phyloP scores from a whole-genome alignment of 176 grass and related monocot genomes.

The Avena sativa region DNA sequence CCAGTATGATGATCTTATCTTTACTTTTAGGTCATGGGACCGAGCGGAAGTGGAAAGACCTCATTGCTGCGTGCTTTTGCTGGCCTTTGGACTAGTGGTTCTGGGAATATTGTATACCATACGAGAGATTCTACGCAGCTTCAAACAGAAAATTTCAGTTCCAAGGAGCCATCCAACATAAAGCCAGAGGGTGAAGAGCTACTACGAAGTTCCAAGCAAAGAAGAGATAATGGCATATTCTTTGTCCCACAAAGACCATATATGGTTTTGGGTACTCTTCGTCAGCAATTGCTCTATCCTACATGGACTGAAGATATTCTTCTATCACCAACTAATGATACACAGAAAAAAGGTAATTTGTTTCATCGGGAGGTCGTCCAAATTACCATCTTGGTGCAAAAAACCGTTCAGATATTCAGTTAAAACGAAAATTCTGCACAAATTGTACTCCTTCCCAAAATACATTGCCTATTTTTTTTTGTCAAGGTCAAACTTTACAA shows the following conservation, averaged over 20 bases:
- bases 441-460: neutral
- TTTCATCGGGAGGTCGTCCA: neutral
- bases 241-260: conserved; percentile 97
- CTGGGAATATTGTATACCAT: conserved; percentile 76
- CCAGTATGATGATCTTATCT: conserved; percentile 20
- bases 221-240: conserved; percentile 79
- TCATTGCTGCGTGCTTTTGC: conserved; percentile 93
- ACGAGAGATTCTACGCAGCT: conserved; percentile 51
- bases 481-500: too few species aligned
- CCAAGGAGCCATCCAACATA: conserved; percentile 49
- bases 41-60: conserved; percentile 96
- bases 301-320: conserved; percentile 75
- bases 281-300: conserved; percentile 94
- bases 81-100: conserved; percentile 91
- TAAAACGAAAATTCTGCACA: conserved; percentile 5
- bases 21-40: conserved; percentile 86
- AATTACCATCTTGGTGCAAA: neutral
- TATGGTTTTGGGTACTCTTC: conserved; percentile 97
- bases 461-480: too few species aligned
- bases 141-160: conserved; percentile 45
- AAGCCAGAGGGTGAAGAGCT: conserved; percentile 58
- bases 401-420: neutral
- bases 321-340: conserved; percentile 46
- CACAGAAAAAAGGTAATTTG: conserved; percentile 57
- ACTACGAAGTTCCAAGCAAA: conserved; percentile 63